A percentile compares a stretch with the other conserved stretches of the same genome.
phyloP scores from a whole-genome alignment of 352 stramenopile genomes.

The Globisporangium abappressorium region DNA sequence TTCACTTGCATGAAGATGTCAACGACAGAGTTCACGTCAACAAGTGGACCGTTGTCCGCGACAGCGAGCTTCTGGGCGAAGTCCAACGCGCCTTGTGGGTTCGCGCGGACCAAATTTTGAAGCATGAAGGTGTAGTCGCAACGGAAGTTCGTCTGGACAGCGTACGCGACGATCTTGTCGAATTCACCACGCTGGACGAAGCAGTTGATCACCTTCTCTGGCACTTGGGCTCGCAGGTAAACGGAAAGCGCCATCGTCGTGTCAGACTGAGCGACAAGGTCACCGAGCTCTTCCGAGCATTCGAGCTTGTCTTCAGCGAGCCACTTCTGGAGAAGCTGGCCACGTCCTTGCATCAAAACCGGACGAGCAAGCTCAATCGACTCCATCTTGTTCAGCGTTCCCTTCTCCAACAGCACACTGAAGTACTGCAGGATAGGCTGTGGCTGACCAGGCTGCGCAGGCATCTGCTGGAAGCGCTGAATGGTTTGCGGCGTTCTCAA shows the following conservation, averaged over 20 bases:
- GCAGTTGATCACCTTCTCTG: constrained; percentile 99
- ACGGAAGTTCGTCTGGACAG: constrained; percentile 95
- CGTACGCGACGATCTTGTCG: constrained; percentile 98
- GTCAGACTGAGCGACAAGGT: constrained; percentile 95
- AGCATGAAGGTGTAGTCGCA: constrained; percentile 99
- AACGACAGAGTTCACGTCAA: constrained; percentile 98
- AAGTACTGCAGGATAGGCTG: constrained; percentile 99
- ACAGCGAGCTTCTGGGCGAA: constrained; percentile 98
- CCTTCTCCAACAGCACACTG: constrained; percentile 97
- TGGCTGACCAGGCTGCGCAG: constrained; percentile 93
- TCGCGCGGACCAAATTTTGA: constrained; percentile 98
- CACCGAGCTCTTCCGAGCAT: constrained; percentile 96
- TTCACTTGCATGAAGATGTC: constrained; percentile 99
- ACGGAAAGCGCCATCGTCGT: constrained; percentile 98
- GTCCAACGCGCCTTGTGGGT: constrained; percentile 96
- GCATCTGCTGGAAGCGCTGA: constrained; percentile 98
- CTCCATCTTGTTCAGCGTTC: constrained; percentile 99
- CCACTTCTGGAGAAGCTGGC: constrained; percentile 99
- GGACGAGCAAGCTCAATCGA: constrained; percentile 98
- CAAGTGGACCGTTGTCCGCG: constrained; percentile 91
- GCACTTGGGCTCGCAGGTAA: constrained; percentile 96
- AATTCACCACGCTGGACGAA: constrained; percentile 99
- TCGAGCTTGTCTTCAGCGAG: constrained; percentile 99
- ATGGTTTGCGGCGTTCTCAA: constrained; percentile 98
- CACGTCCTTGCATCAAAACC: constrained; percentile 96